Evolutionary conservation across 2,329 filamentous ascomycete species (phyloP).

Genomic region (Epichloe amarillans): DNA sequence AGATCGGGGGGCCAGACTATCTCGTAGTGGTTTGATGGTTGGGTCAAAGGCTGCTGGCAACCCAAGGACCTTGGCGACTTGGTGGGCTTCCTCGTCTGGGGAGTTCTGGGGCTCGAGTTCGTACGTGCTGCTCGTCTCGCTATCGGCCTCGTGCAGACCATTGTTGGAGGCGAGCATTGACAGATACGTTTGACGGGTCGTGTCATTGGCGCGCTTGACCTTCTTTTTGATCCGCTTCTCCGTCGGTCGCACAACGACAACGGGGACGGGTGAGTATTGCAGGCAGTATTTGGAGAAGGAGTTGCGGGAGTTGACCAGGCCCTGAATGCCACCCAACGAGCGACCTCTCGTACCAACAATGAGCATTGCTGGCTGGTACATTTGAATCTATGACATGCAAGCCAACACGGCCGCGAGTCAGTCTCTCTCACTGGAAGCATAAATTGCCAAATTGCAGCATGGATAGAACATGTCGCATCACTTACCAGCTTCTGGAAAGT

Average conservation of each 20-base stretch:
- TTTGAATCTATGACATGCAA: conserved; percentile 51
- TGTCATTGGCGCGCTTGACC: conserved; percentile 67
- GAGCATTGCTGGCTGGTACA: conserved; percentile 83
- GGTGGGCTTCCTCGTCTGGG: conserved; percentile 49
- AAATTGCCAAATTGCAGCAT: neutral
- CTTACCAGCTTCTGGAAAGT: conserved; percentile 82
- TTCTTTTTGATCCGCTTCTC: conserved; percentile 86
- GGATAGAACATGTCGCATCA: conserved; percentile 5
- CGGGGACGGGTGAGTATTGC: conserved; percentile 84
- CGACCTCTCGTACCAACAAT: conserved; percentile 81
- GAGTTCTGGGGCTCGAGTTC: conserved; percentile 41
- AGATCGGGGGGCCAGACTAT: conserved; percentile 11
- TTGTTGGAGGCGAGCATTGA: conserved; percentile 56
- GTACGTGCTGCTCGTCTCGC: conserved; percentile 37
- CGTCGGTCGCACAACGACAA: conserved; percentile 80
- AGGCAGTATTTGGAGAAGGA: conserved; percentile 91
- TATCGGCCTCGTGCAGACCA: conserved; percentile 45
- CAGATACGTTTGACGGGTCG: conserved; percentile 60
- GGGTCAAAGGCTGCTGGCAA: conserved; percentile 50
- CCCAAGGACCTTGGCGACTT: conserved; percentile 49
- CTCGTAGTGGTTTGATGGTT: conserved; percentile 43
- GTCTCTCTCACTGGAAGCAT: neutral
- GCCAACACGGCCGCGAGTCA: conserved; percentile 5
- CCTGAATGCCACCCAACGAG: conserved; percentile 74
- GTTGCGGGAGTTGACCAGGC: conserved; percentile 61